Base-by-base conservation (phyloP, 2,329 filamentous ascomycete species). In the Alternaria incomplexa region DNA sequence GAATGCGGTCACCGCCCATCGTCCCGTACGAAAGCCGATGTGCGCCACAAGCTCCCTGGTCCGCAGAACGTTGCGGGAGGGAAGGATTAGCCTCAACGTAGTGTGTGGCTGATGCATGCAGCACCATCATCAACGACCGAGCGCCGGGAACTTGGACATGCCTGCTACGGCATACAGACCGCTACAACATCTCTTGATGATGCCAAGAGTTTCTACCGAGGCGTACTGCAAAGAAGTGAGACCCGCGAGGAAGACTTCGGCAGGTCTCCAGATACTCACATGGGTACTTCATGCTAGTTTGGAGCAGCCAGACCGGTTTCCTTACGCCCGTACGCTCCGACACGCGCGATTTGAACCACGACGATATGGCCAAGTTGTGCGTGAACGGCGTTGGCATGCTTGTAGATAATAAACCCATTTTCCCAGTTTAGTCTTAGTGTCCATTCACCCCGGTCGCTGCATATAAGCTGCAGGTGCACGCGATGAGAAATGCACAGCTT, bases 381-480 rank as follows among this genome's bases (percentile, higher is more conserved):
- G 32, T 30, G 43, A 65, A 46, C 57, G 28, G 53, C 32, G 44
- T 51, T 44, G 46, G 47, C 36, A 36, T 63, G 51, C 47, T 62
- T 36, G 52, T 56, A 56, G 57, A 56, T 59, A 47, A 63, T 58
- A 44, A 46, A 57, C 67, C 67, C 67, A 69, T 67, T 69, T 61
- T 36, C 67, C 67, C 44, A 52, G 60, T 60, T 62, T 52, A 56
- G 61, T 61, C 20, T 30, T 67, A 69, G 67, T 58, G 65, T 52
- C 60, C 25, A 46, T 25, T n/a, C 17, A 56, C 45, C 59, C 57
- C 28, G 23, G 53, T 58, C 23, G 47, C 20, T 65, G 58, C 61
- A 62, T 53, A 56, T 68, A 67, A 68, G 66, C 66, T 54, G 51
- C 61, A 66, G 55, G 56, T 59, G 60, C 47, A 58, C 46, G 22